Evolutionary conservation across 768 basidiomycete species (phyloP).

Genomic region (Mycena galopus): DNA sequence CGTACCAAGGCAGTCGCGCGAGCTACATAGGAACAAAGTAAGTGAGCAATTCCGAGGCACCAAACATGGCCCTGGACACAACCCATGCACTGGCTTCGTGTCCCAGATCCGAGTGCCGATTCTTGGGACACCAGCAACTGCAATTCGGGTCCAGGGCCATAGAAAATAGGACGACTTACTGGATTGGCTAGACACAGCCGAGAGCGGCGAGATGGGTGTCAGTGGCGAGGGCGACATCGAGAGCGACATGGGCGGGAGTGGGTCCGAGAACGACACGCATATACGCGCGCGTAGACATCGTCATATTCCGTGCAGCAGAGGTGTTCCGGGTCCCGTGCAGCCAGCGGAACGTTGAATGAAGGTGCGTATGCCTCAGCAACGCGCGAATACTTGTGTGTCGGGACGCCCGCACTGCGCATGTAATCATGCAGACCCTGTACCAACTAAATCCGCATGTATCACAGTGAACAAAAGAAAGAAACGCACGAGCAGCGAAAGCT

Average conservation of each 20-base stretch:
- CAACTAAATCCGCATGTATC: not conserved
- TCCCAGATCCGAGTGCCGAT: too few species aligned
- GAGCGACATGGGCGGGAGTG: too few species aligned
- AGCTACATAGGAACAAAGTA: too few species aligned
- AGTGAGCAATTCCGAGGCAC: too few species aligned
- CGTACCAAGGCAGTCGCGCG: too few species aligned
- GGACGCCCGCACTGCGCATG: constrained; percentile 83
- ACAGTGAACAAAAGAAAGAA: not conserved
- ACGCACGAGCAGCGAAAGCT: constrained; percentile 72
- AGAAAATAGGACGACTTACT: too few species aligned
- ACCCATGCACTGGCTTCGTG: too few species aligned
- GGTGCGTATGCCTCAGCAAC: constrained; percentile 71
- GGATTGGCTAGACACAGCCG: too few species aligned
- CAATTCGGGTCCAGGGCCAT: too few species aligned
- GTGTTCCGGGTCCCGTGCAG: constrained; percentile 55
- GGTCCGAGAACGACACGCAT: constrained; percentile 86
- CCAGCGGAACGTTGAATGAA: constrained; percentile 56
- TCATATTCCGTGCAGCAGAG: constrained; percentile 63
- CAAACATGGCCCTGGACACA: too few species aligned
- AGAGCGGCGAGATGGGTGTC: not conserved
- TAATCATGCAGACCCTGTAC: constrained; percentile 82
- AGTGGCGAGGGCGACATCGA: too few species aligned
- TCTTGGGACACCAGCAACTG: too few species aligned
- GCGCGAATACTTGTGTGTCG: constrained; percentile 78
- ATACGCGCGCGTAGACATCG: constrained; percentile 79